Evolutionary conservation across 2,329 filamentous ascomycete genomes (phyloP), one percentile per base, ranked within the genome.

Genomic region (Lasiodiplodia sp.): DNA sequence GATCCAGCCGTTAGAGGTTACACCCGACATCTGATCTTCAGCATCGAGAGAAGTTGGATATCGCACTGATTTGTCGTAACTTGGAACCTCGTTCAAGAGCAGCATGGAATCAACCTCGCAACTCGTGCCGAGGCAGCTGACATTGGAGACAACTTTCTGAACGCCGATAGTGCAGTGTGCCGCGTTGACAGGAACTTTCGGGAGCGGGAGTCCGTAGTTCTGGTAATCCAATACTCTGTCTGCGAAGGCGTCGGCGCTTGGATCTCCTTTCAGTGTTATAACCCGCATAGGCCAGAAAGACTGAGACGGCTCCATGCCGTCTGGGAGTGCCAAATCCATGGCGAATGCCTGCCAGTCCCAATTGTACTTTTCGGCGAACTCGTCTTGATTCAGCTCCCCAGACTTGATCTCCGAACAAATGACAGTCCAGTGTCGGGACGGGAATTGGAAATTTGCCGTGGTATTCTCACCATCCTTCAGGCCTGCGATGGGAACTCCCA

Each of bases 81-180:
- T 25, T 28, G 18, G 34, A 14, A 60, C 37, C 7, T 44, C 21
- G 38, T 60, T 60, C 21, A 60, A 23, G 21, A 60, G 34, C 21
- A 16, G 21, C 56, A 60, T 60, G 7, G 56, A 38, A 12, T 38
- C 44, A 2, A 60, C 56, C 21, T 60, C 37, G 38, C 56, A 60
- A 25, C 1, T 3, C 10, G 4, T 6, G 4, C 37, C 21, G 6
- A 18, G 11, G 56, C 56, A 60, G 23, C 38, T 60, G 11, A 60
- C 38, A 16, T 60, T 60, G 14, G 56, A 28, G 4, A 44, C 37
- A 10, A 60, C 56, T 3, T 60, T 18, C 23, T 60, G 56, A 18
- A 38, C 4, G 8, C 56, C 38, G 14, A 60, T 60, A 5, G 23
- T 47, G 38, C 56, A 60, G 23, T 28, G 18, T 4, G 23, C 38